Base-by-base conservation (phyloP, 345 rosid species). In the Trapa incisa region DNA sequence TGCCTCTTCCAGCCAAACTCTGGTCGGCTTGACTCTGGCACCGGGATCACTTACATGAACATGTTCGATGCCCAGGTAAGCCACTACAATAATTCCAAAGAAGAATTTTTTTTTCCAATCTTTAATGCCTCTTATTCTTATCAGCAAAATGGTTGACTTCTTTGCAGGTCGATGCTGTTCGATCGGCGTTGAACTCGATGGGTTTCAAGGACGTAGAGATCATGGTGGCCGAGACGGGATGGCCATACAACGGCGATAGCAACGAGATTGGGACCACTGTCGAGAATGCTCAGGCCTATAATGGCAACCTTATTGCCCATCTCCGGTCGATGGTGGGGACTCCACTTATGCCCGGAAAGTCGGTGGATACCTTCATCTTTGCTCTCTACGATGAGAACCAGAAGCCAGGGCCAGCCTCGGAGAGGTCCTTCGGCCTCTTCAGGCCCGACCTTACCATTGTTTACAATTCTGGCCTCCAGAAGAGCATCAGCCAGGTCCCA, bases 61-160 rank as follows among this genome's bases (percentile, higher is more conserved):
- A 94, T 94, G 99, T 94, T 91, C 50, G 97, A 94, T 37, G 99
- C 99, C 16, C 99, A 94, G 96, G 97, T 91, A 50, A 75, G 75
- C 1, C 61, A 11, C 53, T 22, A 22, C 29, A 22, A 22, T 22
- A 22, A 11, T 47, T 3, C 4, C 12, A 47, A 10, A 47, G 15
- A 22, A 8, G 16, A 47, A 41, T 8, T 8, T 41, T 41, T 41
- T 41, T 2, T 41, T 2, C 43, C 43, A 41, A 3, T 41, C 43
- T 1, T 41, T 41, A 41, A 41, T 41, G 43, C 43, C 43, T 41
- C 4, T 41, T 41, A 22, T 8, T 3, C 43, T 41, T 8, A 45
- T 45, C 48, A 7, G 13, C 48, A 45, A 58, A 58, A 0, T 11
- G 63, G 7, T 58, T 35, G 15, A 58, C 35, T 32, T 32, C 43